Evolutionary conservation across 139 green algal species (phyloP).

Genomic region (Limnomonas spitsbergensis): DNA sequence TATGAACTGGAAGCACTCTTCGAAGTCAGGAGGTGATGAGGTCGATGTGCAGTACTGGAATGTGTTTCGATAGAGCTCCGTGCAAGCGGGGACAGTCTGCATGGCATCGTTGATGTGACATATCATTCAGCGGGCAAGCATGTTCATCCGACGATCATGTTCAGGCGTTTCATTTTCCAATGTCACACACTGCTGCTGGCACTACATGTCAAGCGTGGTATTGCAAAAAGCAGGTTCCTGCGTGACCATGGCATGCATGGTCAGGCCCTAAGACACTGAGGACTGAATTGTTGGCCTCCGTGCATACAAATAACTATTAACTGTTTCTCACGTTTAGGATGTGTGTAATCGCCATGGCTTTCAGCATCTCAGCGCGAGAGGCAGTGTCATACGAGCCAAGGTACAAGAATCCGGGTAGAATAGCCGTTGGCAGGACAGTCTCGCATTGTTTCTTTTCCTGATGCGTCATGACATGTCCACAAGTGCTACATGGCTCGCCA

Average conservation of each 20-base stretch:
- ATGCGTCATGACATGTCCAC: slow-evolving; percentile 71
- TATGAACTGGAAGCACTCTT: slow-evolving; percentile 75
- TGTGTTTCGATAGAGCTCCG: slow-evolving; percentile 85
- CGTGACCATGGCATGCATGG: too few species aligned
- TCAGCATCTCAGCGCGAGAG: slow-evolving; percentile 78
- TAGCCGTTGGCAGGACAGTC: slow-evolving; percentile 65
- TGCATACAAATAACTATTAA: too few species aligned
- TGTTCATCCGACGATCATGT: neutral
- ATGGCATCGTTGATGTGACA: neutral
- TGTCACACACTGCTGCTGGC: too few species aligned
- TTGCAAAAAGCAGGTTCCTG: too few species aligned
- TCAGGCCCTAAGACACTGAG: too few species aligned
- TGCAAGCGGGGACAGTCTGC: slow-evolving; percentile 82
- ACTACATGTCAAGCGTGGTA: too few species aligned
- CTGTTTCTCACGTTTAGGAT: slow-evolving; percentile 94
- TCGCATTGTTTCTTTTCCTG: slow-evolving; percentile 30
- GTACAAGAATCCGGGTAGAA: slow-evolving; percentile 81
- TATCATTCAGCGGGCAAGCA: neutral
- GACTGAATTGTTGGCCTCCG: too few species aligned
- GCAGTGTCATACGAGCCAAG: slow-evolving; percentile 89
- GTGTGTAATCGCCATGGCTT: slow-evolving; percentile 74
- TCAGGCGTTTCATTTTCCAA: too few species aligned
- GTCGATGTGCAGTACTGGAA: slow-evolving; percentile 82
- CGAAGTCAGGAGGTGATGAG: slow-evolving; percentile 52
- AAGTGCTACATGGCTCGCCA: slow-evolving; percentile 75